These are phyloP conservation scores for Amauroascus niger DNA, from an alignment of 2,329 filamentous ascomycete genomes.

Conservation along the genomic window DNA sequence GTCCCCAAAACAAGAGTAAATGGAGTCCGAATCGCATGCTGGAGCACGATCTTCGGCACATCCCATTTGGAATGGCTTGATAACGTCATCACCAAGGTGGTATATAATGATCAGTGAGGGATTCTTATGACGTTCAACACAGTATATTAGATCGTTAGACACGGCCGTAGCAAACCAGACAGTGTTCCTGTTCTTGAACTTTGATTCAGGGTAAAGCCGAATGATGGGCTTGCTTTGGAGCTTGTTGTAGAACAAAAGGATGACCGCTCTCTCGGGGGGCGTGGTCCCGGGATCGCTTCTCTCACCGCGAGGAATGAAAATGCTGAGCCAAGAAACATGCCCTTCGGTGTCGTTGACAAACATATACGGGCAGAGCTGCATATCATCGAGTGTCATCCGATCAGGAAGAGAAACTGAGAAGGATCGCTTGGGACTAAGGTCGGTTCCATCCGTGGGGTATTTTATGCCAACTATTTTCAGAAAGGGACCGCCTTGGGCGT, in stretches of 20 bases:
- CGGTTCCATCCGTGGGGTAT: background rate
- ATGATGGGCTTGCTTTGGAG: background rate
- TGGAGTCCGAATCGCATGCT: too few species aligned
- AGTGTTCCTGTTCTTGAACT: background rate
- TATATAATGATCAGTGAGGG: background rate
- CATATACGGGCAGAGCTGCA: background rate
- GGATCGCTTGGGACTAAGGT: background rate
- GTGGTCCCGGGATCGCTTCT: background rate
- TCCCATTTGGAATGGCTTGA: background rate
- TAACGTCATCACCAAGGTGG: background rate
- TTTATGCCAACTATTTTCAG: background rate
- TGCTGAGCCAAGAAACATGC: background rate
- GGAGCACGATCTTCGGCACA: background rate
- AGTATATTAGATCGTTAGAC: background rate
- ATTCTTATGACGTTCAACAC: background rate
- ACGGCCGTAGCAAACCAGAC: background rate
- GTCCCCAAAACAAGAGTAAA: constrained; percentile 16
- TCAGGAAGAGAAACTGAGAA: background rate
- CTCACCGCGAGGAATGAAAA: background rate
- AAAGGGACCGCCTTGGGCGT: background rate
- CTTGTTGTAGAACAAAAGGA: background rate
- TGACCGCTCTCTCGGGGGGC: background rate
- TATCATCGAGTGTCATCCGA: background rate
- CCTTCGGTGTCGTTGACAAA: background rate
- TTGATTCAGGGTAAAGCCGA: background rate